These are phyloP conservation scores for Kwoniella shandongensis DNA, from an alignment of 768 basidiomycete genomes.

Conservation along the genomic window DNA sequence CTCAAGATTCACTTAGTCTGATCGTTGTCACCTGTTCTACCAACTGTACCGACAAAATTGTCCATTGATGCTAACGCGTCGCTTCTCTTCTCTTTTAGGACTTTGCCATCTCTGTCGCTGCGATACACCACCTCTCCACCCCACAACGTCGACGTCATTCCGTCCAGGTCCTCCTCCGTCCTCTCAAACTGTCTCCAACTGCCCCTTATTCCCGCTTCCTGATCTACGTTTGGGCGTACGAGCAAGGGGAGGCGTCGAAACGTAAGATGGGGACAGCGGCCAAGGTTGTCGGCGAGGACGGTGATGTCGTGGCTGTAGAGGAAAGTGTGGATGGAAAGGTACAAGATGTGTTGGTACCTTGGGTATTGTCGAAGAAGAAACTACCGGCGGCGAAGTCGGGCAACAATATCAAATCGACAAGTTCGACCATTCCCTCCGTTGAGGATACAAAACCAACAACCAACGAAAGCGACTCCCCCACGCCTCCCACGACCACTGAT, in stretches of 20 bases:
- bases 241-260: slow-evolving; percentile 84
- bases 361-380: slow-evolving; percentile 39
- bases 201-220: slow-evolving; percentile 63
- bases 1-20: background rate
- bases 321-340: slow-evolving; percentile 21
- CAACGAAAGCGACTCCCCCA: no score
- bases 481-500: background rate
- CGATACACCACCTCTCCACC: slow-evolving; percentile 92
- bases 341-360: slow-evolving; percentile 52
- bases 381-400: background rate
- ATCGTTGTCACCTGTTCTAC: background rate
- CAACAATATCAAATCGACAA: no score
- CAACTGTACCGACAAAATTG: background rate
- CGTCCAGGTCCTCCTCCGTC: slow-evolving; percentile 62
- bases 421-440: no score
- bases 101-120: slow-evolving; percentile 95
- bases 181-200: slow-evolving; percentile 21
- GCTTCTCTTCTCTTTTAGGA: slow-evolving; percentile 61
- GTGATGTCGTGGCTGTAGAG: slow-evolving; percentile 10
- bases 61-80: background rate
- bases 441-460: background rate
- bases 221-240: slow-evolving; percentile 95
- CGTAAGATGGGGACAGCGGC: slow-evolving; percentile 61
- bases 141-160: slow-evolving; percentile 68
- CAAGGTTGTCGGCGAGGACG: slow-evolving; percentile 13